Evolutionary conservation across 495 filamentous ascomycete species (phyloP).

Genomic region (Penicillium steckii): DNA sequence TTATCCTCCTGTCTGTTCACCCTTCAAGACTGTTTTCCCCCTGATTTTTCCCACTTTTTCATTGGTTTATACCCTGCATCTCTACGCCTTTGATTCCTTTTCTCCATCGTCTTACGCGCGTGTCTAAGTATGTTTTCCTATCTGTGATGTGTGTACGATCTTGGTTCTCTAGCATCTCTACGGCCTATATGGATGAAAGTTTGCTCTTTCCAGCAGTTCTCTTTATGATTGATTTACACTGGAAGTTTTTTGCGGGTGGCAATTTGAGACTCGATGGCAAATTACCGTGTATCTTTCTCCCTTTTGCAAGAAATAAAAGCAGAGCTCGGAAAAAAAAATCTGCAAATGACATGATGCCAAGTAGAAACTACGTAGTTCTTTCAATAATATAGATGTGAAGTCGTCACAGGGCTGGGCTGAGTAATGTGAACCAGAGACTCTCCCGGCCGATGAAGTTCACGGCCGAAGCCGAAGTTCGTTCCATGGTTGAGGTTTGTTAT

Average conservation of each 20-base stretch:
- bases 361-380: not conserved
- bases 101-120: slow-evolving; percentile 4
- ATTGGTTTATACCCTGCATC: slow-evolving; percentile 32
- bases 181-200: slow-evolving; percentile 20
- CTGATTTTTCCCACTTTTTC: not conserved
- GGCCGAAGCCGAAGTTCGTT: not conserved
- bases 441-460: not conserved
- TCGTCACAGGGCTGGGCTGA: no score
- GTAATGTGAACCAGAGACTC: not conserved
- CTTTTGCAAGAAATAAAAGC: slow-evolving; percentile 1
- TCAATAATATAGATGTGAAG: no score
- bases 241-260: slow-evolving; percentile 12
- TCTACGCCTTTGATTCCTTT: slow-evolving; percentile 11
- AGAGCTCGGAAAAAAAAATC: not conserved
- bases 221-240: slow-evolving; percentile 1
- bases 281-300: not conserved
- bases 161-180: slow-evolving; percentile 24
- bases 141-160: slow-evolving; percentile 34
- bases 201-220: slow-evolving; percentile 2
- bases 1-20: not conserved
- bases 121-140: slow-evolving; percentile 24
- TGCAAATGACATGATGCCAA: not conserved
- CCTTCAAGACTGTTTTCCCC: slow-evolving; percentile 14
- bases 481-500: not conserved
- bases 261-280: slow-evolving; percentile 4